Base-by-base conservation (phyloP, 331 rosid species). In the Acacia pycnantha region DNA sequence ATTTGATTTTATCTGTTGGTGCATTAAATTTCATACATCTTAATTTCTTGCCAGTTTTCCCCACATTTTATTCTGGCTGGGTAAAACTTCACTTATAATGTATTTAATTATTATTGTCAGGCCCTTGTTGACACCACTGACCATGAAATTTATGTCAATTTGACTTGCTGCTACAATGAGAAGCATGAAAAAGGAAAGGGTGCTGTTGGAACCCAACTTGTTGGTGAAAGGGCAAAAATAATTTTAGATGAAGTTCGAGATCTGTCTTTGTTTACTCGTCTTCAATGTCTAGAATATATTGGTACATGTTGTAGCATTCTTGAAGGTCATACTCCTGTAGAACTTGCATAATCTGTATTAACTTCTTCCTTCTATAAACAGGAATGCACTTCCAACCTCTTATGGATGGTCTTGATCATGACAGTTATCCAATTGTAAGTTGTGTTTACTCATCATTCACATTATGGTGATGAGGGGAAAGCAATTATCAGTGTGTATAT, bases 161-260 rank as follows among this genome's bases (percentile, higher is more conserved):
- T 96, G 91, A 95, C 92, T 31, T 88, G 94, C 85, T 88, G 92
- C 84, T 89, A 84, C 76, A 88, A 85, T 44, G 89, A 85, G 83
- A 91, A 85, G 82, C 79, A 75, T 79, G 92, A 82, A 74, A 91
- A 90, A 84, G 94, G 85, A 71, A 94, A 91, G 87, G 97, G 99
- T 80, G 91, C 82, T 82, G 97, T 96, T 83, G 97, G 92, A 76
- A 96, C 99, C 77, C 94, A 87, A 79, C 97, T 91, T 83, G 88
- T 91, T 79, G 90, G 92, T 84, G 98, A 91, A 88, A 92, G 98
- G 89, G 97, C 99, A 73, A 82, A 88, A 58, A 91, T 90, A 78
- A 96, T 96, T 77, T 88, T 96, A 54, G 91, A 92, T 77, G 99
- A 96, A 96, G 87, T 91, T 81, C 92, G 85, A 35, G 86, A 90